Evolutionary conservation across 306 rosid species (phyloP).

Genomic region (Gleditsia sinensis): DNA sequence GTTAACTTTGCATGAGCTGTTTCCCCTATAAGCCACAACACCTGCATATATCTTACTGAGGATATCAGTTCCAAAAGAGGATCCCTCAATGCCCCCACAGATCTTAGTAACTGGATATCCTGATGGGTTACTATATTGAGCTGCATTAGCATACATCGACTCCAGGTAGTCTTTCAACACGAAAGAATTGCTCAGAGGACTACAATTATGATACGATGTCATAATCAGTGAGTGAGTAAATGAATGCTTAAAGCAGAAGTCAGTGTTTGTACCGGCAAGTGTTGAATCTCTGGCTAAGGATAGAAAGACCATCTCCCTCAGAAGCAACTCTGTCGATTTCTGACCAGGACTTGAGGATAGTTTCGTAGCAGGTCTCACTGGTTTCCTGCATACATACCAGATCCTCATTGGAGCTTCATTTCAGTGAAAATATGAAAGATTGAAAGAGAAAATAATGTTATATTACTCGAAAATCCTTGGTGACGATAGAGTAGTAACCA

Average conservation of each 20-base stretch:
- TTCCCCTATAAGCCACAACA: no score
- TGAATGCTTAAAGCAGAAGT: no score
- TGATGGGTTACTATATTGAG: slow-evolving; percentile 67
- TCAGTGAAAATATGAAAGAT: background rate
- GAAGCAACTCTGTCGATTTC: no score
- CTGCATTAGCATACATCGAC: slow-evolving; percentile 30
- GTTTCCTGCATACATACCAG: background rate
- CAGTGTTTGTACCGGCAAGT: slow-evolving; percentile 55
- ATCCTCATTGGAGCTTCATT: no score
- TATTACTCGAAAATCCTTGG: slow-evolving; percentile 46
- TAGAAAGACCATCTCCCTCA: slow-evolving; percentile 61
- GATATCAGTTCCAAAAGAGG: no score
- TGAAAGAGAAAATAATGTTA: no score
- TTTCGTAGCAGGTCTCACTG: no score
- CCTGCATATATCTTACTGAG: no score
- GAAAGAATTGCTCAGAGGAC: slow-evolving; percentile 39
- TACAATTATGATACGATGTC: no score
- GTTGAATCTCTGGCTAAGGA: slow-evolving; percentile 58
- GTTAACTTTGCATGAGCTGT: no score
- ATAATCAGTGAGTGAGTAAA: no score
- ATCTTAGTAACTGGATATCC: slow-evolving; percentile 51
- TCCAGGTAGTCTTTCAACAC: slow-evolving; percentile 45
- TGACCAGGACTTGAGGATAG: slow-evolving; percentile 47
- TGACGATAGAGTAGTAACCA: slow-evolving; percentile 18
- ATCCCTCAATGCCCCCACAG: no score